Percentiles rank a stretch among this genome's conserved stretches.
Conservation (phyloP, 495 filamentous ascomycete species). For the Xylaria longipes region DNA sequence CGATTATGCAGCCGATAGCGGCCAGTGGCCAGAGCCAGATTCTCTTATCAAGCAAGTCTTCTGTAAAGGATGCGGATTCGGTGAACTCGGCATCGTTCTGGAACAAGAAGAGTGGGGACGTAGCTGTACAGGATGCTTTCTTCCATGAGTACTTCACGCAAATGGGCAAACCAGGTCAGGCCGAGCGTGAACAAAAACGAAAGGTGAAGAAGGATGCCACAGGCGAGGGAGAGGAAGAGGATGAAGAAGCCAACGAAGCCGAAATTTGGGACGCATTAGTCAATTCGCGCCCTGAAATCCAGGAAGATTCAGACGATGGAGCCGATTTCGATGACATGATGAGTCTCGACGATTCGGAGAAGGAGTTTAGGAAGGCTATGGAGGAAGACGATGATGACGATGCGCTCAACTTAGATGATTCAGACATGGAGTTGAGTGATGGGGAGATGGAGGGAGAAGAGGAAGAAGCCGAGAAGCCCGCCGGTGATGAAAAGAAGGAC, state of each 20-base stretch:
- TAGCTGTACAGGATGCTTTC: slow-evolving; percentile 91
- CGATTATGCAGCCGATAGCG: slow-evolving; percentile 94
- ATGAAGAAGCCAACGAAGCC: slow-evolving; percentile 65
- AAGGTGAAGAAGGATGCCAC: slow-evolving; percentile 59
- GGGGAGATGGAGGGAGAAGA: slow-evolving; percentile 56
- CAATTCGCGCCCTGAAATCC: slow-evolving; percentile 76
- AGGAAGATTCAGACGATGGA: slow-evolving; percentile 69
- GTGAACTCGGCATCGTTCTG: slow-evolving; percentile 93
- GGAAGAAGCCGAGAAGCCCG: slow-evolving; percentile 33
- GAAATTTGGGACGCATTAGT: slow-evolving; percentile 97
- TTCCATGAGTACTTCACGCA: slow-evolving; percentile 96
- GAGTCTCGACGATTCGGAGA: slow-evolving; percentile 51
- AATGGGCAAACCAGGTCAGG: slow-evolving; percentile 66
- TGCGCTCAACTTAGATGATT: slow-evolving; percentile 46
- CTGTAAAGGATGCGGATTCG: slow-evolving; percentile 55
- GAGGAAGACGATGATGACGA: slow-evolving; percentile 58
- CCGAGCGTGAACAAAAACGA: slow-evolving; percentile 58
- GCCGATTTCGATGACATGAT: slow-evolving; percentile 50
- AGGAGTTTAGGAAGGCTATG: slow-evolving; percentile 59
- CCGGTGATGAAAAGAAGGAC: slow-evolving; percentile 36
- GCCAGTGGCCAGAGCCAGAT: slow-evolving; percentile 65
- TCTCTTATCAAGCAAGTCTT: slow-evolving; percentile 64
- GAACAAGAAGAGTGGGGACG: slow-evolving; percentile 84
- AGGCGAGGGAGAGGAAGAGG: slow-evolving; percentile 51
- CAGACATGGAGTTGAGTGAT: slow-evolving; percentile 49